Conservation (phyloP, 2,329 filamentous ascomycete genomes). For the Aspergillus melleus region DNA sequence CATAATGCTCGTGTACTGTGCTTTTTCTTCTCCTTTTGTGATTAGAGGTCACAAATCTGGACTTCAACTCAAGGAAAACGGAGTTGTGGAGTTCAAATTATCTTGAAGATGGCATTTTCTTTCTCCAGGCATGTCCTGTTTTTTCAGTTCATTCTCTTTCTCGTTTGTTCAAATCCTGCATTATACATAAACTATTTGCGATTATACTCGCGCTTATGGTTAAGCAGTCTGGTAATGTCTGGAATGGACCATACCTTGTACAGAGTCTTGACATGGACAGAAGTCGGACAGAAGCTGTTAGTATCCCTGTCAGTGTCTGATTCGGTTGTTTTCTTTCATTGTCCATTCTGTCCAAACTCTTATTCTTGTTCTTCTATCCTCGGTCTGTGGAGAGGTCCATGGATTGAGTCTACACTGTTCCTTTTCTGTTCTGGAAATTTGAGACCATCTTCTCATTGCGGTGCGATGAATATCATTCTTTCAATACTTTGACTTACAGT, state of each 20-base stretch:
- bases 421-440: not conserved
- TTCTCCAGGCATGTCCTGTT: not conserved
- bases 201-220: not conserved
- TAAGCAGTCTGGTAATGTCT: not conserved
- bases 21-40: not conserved
- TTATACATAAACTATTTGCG: not conserved
- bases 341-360: not conserved
- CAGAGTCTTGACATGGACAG: not conserved
- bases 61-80: not conserved
- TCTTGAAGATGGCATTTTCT: not conserved
- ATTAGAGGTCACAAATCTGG: not conserved
- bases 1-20: slow-evolving; percentile 1
- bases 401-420: not conserved
- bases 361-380: not conserved
- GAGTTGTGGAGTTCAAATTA: not conserved
- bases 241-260: slow-evolving; percentile 1
- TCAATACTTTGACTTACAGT: not conserved
- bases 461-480: not conserved
- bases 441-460: not conserved
- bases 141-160: not conserved
- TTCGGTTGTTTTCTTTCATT: not conserved
- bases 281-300: not conserved
- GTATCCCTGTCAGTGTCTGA: not conserved
- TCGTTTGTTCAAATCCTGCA: not conserved
- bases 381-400: not conserved